A percentile compares a stretch with the other conserved stretches of the same genome.
Evolutionary conservation across 2,329 filamentous ascomycete species (phyloP).

Genomic region (Coniochaeta hoffmannii): DNA sequence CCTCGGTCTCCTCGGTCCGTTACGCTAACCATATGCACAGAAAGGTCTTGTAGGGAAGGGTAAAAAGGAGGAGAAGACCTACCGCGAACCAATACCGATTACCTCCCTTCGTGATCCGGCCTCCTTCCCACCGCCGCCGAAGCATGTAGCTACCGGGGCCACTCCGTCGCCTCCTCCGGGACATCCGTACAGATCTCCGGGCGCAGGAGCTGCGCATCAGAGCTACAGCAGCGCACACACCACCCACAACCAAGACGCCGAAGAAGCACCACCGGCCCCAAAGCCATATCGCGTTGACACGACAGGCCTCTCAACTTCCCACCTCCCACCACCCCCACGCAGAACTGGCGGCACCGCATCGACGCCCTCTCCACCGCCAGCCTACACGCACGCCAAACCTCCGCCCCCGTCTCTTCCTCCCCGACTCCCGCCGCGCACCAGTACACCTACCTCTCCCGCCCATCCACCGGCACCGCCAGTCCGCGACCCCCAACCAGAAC

Average conservation of each 20-base stretch:
- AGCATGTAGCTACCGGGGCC: slow-evolving; percentile 32
- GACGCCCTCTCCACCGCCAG: slow-evolving; percentile 5
- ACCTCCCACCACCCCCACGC: slow-evolving; percentile 64
- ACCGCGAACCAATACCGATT: slow-evolving; percentile 51
- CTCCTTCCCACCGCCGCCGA: slow-evolving; percentile 76
- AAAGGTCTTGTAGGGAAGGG: slow-evolving; percentile 37
- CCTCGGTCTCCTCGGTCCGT: background rate
- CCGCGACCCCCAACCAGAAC: slow-evolving; percentile 14
- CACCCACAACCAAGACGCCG: slow-evolving; percentile 18
- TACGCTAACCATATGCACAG: slow-evolving; percentile 19
- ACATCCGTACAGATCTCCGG: slow-evolving; percentile 14
- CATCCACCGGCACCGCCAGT: slow-evolving; percentile 35
- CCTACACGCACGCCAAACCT: background rate
- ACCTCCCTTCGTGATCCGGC: slow-evolving; percentile 66
- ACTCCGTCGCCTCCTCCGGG: slow-evolving; percentile 9
- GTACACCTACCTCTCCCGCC: slow-evolving; percentile 27
- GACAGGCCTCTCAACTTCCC: slow-evolving; percentile 60
- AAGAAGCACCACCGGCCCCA: slow-evolving; percentile 38
- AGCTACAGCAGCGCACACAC: slow-evolving; percentile 13
- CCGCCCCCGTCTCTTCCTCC: slow-evolving; percentile 54
- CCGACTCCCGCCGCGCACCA: slow-evolving; percentile 55
- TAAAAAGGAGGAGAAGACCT: slow-evolving; percentile 19
- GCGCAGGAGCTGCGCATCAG: slow-evolving; percentile 19
- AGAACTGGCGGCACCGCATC: slow-evolving; percentile 32
- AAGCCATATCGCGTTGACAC: slow-evolving; percentile 64